phyloP scores from a whole-genome alignment of 169 alveolate species.

The Toxoplasma gondii region DNA sequence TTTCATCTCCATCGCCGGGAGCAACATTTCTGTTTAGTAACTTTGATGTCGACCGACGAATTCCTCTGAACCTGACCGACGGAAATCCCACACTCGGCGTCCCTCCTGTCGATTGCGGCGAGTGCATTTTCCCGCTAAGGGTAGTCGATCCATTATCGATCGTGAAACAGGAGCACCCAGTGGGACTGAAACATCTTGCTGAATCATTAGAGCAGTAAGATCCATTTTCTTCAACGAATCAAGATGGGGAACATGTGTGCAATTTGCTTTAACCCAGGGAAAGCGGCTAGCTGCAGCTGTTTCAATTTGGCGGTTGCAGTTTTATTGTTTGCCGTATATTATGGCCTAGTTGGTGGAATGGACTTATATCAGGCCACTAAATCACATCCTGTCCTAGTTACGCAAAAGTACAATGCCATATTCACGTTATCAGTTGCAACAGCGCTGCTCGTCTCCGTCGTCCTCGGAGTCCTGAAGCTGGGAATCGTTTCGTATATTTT shows the following conservation, averaged over 20 bases:
- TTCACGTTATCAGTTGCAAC: not conserved
- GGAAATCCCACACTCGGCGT: too few species aligned
- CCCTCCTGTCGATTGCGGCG: too few species aligned
- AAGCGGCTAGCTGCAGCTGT: constrained; percentile 34
- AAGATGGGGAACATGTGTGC: constrained; percentile 30
- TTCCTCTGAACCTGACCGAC: not conserved
- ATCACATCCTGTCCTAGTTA: not conserved
- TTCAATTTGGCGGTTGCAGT: constrained; percentile 25
- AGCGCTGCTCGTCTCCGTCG: not conserved
- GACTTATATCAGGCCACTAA: constrained; percentile 18
- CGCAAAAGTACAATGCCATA: not conserved
- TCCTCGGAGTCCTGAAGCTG: constrained; percentile 28
- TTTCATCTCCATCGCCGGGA: not conserved
- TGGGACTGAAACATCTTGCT: too few species aligned
- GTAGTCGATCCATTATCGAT: too few species aligned
- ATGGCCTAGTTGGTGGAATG: constrained; percentile 30
- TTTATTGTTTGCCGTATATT: not conserved
- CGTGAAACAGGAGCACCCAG: too few species aligned
- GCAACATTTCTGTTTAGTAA: not conserved
- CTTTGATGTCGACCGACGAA: not conserved
- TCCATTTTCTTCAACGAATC: not conserved
- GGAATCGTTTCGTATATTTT: constrained; percentile 4
- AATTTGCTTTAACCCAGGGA: constrained; percentile 14
- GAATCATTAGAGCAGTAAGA: too few species aligned
- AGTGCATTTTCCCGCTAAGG: too few species aligned